These are phyloP conservation scores for Pythium insidiosum DNA, from an alignment of 352 stramenopile species.

Conservation along the genomic window DNA sequence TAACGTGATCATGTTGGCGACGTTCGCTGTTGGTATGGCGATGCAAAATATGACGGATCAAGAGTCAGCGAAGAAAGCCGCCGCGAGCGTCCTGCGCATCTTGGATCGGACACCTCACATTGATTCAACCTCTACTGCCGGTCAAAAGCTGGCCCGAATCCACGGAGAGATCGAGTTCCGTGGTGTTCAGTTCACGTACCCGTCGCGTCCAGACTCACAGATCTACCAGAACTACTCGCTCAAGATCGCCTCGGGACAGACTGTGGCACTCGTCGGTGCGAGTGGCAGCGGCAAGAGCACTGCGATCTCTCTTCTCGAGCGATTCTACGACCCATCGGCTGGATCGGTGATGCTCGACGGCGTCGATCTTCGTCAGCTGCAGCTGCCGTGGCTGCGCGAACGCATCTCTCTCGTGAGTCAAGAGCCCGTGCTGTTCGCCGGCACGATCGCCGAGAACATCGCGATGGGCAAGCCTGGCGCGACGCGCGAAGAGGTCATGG, in stretches of 20 bases:
- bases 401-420: conserved; percentile 89
- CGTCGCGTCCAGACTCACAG: conserved; percentile 10
- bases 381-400: conserved; percentile 59
- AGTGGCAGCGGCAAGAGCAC: conserved; percentile 78
- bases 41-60: conserved; percentile 21
- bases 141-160: conserved; percentile 16
- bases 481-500: conserved; percentile 2
- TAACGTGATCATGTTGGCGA: conserved; percentile 26
- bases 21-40: conserved; percentile 24
- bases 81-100: conserved; percentile 36
- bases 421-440: conserved; percentile 23
- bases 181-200: conserved; percentile 73
- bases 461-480: neutral
- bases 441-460: conserved; percentile 15
- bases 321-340: conserved; percentile 80
- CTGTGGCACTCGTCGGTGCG: conserved; percentile 26
- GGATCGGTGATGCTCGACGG: conserved; percentile 17
- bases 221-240: conserved; percentile 18
- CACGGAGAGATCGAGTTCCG: conserved; percentile 61
- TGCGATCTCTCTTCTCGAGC: conserved; percentile 80
- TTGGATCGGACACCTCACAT: conserved; percentile 36
- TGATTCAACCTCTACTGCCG: no score
- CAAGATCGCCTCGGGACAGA: conserved; percentile 25
- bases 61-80: conserved; percentile 20
- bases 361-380: conserved; percentile 44